Conservation (phyloP, 768 basidiomycete species). For the Chalciporus sphaerocephalus region DNA sequence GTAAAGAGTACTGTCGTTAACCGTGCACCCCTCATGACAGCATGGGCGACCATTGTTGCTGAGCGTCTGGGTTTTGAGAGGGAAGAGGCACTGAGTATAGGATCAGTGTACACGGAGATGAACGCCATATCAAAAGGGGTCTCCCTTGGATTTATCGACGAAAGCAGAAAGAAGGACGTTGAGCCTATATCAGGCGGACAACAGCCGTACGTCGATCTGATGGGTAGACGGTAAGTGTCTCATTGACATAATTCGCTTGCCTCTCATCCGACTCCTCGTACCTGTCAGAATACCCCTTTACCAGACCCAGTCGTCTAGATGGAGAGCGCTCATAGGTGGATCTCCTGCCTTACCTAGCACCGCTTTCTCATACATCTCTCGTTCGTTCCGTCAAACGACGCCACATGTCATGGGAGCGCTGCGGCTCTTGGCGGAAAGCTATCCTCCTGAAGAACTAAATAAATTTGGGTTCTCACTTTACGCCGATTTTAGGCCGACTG, state of each 20-base stretch:
- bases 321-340: conserved; percentile 78
- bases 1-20: conserved; percentile 69
- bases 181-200: conserved; percentile 54
- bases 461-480: conserved; percentile 73
- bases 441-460: conserved; percentile 55
- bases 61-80: conserved; percentile 82
- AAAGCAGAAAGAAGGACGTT: conserved; percentile 47
- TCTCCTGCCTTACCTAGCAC: conserved; percentile 62
- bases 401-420: conserved; percentile 76
- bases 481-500: conserved; percentile 78
- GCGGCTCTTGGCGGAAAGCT: conserved; percentile 61
- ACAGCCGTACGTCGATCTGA: conserved; percentile 83
- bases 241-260: not conserved
- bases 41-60: conserved; percentile 85
- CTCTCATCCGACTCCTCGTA: not conserved
- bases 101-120: conserved; percentile 91
- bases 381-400: conserved; percentile 74
- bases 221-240: conserved; percentile 60
- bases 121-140: conserved; percentile 85
- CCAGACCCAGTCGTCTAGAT: conserved; percentile 60
- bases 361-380: conserved; percentile 83
- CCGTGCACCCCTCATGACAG: conserved; percentile 91
- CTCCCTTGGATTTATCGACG: conserved; percentile 71
- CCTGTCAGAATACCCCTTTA: conserved; percentile 59
- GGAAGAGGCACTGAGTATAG: conserved; percentile 90